Conservation (phyloP, 2,329 filamentous ascomycete genomes). For the Monosporascus sp. region DNA sequence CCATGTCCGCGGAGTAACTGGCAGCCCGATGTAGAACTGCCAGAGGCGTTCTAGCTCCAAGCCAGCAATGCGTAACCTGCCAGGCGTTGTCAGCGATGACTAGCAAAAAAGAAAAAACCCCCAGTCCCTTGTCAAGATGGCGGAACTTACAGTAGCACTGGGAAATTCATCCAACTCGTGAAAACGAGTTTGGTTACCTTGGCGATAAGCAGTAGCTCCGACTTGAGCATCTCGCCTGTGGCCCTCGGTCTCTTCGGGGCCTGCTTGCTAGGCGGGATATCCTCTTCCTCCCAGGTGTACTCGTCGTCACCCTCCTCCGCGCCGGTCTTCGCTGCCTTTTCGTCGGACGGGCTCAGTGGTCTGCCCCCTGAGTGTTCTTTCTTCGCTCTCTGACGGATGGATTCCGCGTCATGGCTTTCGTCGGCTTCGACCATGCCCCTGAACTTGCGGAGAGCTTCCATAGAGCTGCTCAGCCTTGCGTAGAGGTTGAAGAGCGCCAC, state of each 20-base stretch:
- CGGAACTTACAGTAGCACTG: slow-evolving; percentile 61
- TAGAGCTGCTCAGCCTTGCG: slow-evolving; percentile 75
- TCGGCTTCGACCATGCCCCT: slow-evolving; percentile 41
- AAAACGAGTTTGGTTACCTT: slow-evolving; percentile 62
- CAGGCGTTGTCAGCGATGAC: background rate
- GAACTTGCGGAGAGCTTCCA: slow-evolving; percentile 73
- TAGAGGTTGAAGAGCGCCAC: slow-evolving; percentile 95
- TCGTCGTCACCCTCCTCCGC: slow-evolving; percentile 27
- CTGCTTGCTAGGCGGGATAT: slow-evolving; percentile 22
- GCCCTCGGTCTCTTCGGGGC: slow-evolving; percentile 28
- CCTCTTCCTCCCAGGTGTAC: slow-evolving; percentile 37
- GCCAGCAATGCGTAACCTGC: slow-evolving; percentile 38
- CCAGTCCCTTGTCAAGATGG: background rate
- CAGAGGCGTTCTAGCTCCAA: slow-evolving; percentile 42
- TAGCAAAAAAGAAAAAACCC: slow-evolving; percentile 6
- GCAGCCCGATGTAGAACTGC: slow-evolving; percentile 49
- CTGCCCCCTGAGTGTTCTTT: slow-evolving; percentile 39
- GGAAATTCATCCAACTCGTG: slow-evolving; percentile 64
- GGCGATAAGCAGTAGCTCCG: slow-evolving; percentile 61
- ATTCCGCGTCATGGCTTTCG: slow-evolving; percentile 13
- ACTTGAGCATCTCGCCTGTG: slow-evolving; percentile 51
- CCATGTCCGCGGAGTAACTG: slow-evolving; percentile 45
- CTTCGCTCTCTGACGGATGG: slow-evolving; percentile 33
- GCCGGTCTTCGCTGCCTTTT: slow-evolving; percentile 12
- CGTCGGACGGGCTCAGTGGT: slow-evolving; percentile 8